These are phyloP conservation scores for Aspergillus sp. DNA, from an alignment of 2,329 filamentous ascomycete species.

Conservation along the genomic window DNA sequence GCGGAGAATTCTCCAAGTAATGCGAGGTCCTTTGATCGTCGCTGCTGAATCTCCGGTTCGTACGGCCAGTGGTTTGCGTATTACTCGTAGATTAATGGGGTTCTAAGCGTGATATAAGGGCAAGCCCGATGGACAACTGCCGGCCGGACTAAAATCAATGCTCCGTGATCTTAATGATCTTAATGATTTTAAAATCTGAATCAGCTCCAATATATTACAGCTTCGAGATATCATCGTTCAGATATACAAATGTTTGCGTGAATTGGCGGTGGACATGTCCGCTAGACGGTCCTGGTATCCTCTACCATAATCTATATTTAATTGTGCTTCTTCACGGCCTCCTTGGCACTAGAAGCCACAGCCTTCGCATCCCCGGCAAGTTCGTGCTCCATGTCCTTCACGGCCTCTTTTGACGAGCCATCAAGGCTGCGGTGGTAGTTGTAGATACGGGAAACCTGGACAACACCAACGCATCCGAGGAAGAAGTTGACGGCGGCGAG, in stretches of 20 bases:
- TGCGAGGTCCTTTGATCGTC: not conserved
- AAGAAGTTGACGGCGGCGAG: constrained; percentile 98
- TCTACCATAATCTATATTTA: constrained; percentile 9
- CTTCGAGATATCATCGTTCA: not conserved
- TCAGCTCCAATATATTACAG: not conserved
- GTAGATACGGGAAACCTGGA: constrained; percentile 78
- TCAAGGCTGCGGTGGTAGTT: constrained; percentile 61
- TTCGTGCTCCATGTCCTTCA: constrained; percentile 40
- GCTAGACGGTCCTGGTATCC: not conserved
- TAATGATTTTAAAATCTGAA: no score
- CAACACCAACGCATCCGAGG: constrained; percentile 80
- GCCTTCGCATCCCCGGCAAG: constrained; percentile 38
- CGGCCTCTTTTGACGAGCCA: constrained; percentile 37
- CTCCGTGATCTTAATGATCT: not conserved
- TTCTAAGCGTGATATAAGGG: not conserved
- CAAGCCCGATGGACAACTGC: no score
- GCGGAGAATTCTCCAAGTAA: constrained; percentile 17
- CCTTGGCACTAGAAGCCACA: constrained; percentile 30
- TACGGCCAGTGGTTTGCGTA: not conserved
- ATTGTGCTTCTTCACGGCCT: constrained; percentile 35
- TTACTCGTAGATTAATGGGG: not conserved
- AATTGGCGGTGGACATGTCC: not conserved
- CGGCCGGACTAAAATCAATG: not conserved
- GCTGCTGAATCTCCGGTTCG: constrained; percentile 8
- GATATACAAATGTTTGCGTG: not conserved